These are phyloP conservation scores for Cucurbita moschata DNA, from an alignment of 306 rosid species.

Conservation along the genomic window DNA sequence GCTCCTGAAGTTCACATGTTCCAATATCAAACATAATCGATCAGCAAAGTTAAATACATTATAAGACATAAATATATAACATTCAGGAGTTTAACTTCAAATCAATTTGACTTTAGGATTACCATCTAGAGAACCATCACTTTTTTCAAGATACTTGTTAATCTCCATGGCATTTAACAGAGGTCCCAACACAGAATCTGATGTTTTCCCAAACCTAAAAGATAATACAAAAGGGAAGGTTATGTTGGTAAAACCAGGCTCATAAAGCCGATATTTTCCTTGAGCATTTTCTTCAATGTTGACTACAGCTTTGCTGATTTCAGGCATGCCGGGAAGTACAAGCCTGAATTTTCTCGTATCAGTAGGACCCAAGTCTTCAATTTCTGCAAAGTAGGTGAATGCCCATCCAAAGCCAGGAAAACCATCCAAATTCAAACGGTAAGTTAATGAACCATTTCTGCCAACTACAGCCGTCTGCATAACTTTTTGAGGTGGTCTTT, in stretches of 20 bases:
- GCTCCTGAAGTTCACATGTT: constrained; percentile 39
- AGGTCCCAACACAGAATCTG: constrained; percentile 80
- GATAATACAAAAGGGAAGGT: constrained; percentile 74
- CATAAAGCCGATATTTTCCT: constrained; percentile 75
- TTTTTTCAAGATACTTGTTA: constrained; percentile 64
- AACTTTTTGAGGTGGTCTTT: constrained; percentile 71
- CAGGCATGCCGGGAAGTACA: constrained; percentile 56
- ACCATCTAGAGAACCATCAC: constrained; percentile 76
- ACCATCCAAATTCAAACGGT: constrained; percentile 78
- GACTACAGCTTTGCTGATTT: constrained; percentile 61
- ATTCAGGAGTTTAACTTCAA: not conserved
- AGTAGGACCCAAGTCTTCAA: constrained; percentile 54
- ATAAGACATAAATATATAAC: not conserved
- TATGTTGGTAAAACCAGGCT: constrained; percentile 68
- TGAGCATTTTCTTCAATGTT: constrained; percentile 90
- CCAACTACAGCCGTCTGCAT: constrained; percentile 98
- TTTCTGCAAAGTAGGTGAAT: constrained; percentile 74
- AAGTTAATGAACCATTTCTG: constrained; percentile 69
- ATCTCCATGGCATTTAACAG: constrained; percentile 93
- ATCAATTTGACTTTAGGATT: constrained; percentile 1
- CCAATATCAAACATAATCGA: constrained; percentile 15
- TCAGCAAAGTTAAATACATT: not conserved
- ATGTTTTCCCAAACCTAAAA: constrained; percentile 61
- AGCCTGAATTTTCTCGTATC: constrained; percentile 86
- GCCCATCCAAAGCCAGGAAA: constrained; percentile 92